Evolutionary conservation across 768 basidiomycete genomes (phyloP).

Genomic region (Agaricus subrufescens): DNA sequence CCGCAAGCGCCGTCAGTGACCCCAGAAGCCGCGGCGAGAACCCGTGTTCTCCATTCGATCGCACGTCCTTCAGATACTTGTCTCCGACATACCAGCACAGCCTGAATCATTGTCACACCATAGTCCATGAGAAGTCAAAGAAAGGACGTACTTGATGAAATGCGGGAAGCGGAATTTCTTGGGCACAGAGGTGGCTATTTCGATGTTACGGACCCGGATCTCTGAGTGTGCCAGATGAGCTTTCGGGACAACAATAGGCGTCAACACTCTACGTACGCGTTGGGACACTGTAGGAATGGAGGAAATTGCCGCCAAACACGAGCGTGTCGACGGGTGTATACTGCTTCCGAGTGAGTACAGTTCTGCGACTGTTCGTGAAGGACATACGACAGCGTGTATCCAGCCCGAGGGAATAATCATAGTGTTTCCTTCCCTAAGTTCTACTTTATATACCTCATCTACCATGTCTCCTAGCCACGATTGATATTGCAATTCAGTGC

Average conservation of each 20-base stretch:
- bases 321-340: slow-evolving; percentile 90
- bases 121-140: background rate
- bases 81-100: slow-evolving; percentile 91
- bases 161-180: slow-evolving; percentile 87
- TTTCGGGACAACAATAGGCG: slow-evolving; percentile 1
- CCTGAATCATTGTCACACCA: slow-evolving; percentile 31
- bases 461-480: slow-evolving; percentile 92
- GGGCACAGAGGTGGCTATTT: slow-evolving; percentile 88
- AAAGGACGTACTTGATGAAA: slow-evolving; percentile 56
- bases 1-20: slow-evolving; percentile 66
- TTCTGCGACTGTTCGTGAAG: background rate
- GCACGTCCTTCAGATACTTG: slow-evolving; percentile 71
- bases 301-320: slow-evolving; percentile 96
- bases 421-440: slow-evolving; percentile 72
- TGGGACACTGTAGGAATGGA: slow-evolving; percentile 86
- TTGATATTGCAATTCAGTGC: slow-evolving; percentile 81
- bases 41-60: slow-evolving; percentile 32
- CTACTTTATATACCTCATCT: slow-evolving; percentile 86
- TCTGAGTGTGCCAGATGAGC: slow-evolving; percentile 43
- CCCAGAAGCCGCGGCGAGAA: slow-evolving; percentile 55
- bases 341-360: slow-evolving; percentile 32
- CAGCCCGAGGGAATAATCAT: slow-evolving; percentile 97
- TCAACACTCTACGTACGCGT: slow-evolving; percentile 55
- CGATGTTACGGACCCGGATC: slow-evolving; percentile 84
- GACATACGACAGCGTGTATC: slow-evolving; percentile 92